Conservation (phyloP, 352 stramenopile genomes). For the Phytophthora macrochlamydospora region DNA sequence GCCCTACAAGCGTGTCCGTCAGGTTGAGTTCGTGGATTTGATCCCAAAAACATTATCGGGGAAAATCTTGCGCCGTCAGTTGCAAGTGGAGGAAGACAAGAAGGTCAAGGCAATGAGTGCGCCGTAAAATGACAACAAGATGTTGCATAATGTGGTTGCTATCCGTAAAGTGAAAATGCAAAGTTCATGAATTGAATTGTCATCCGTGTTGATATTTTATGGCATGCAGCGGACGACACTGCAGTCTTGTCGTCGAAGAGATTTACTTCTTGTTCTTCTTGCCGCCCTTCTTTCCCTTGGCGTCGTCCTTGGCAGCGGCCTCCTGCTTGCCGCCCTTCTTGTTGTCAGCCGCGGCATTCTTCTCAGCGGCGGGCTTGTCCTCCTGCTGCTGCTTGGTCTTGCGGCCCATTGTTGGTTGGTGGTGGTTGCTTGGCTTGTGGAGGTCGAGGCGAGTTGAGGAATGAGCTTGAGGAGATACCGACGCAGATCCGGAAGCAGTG, state of each 20-base stretch:
- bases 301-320: constrained; percentile 15
- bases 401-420: constrained; percentile 27
- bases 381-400: constrained; percentile 36
- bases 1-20: constrained; percentile 83
- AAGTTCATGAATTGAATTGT: not conserved
- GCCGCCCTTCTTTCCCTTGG: constrained; percentile 13
- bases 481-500: not conserved
- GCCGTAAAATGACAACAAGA: constrained; percentile 10
- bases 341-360: constrained; percentile 17
- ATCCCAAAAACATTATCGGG: constrained; percentile 91
- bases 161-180: not conserved
- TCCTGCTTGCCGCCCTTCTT: constrained; percentile 24
- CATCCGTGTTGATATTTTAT: constrained; percentile 3
- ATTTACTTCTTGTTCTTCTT: constrained; percentile 31
- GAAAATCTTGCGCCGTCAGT: constrained; percentile 90
- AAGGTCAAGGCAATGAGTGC: constrained; percentile 21
- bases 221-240: not conserved
- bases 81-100: constrained; percentile 47
- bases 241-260: not conserved
- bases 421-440: constrained; percentile 11
- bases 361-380: constrained; percentile 18
- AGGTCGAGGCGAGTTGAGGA: constrained; percentile 12
- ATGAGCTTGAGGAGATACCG: constrained; percentile 3
- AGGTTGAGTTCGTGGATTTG: constrained; percentile 84
- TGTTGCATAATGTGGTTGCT: constrained; percentile 2